These are phyloP conservation scores for Fraxinus sp. DNA, from an alignment of 305 asterid genomes.

Conservation along the genomic window DNA sequence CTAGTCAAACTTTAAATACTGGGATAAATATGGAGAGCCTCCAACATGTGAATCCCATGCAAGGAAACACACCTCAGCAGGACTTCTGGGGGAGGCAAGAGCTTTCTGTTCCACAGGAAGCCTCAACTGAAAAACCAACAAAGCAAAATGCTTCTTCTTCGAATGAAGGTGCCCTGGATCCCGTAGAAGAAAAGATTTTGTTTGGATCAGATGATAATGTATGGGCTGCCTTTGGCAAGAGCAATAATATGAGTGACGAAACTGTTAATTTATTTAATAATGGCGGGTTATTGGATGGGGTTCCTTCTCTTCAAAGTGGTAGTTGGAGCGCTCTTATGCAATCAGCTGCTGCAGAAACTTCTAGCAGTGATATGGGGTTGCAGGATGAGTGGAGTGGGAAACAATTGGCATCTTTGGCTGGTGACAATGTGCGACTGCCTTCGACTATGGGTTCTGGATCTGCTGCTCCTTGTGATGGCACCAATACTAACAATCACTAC, in stretches of 20 bases:
- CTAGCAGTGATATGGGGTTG: constrained; percentile 54
- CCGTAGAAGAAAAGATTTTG: constrained; percentile 80
- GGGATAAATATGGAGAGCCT: constrained; percentile 41
- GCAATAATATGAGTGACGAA: constrained; percentile 46
- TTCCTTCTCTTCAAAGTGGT: constrained; percentile 69
- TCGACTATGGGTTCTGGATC: constrained; percentile 42
- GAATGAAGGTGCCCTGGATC: constrained; percentile 70
- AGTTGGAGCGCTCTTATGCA: constrained; percentile 96
- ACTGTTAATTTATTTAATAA: constrained; percentile 50
- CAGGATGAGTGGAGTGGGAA: constrained; percentile 71
- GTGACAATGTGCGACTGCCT: constrained; percentile 35
- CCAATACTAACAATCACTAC: constrained; percentile 24
- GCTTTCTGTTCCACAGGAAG: constrained; percentile 39
- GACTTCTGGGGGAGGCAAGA: constrained; percentile 45
- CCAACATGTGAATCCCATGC: constrained; percentile 51
- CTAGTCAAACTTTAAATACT: constrained; percentile 38
- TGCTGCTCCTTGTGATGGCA: constrained; percentile 32
- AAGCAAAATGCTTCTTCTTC: constrained; percentile 39
- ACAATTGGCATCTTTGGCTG: constrained; percentile 35
- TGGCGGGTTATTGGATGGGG: constrained; percentile 44
- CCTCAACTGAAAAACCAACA: constrained; percentile 39
- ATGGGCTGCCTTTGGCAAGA: constrained; percentile 75
- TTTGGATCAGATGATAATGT: constrained; percentile 86
- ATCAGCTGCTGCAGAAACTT: constrained; percentile 83
- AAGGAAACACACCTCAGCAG: constrained; percentile 40